Base-by-base conservation (phyloP, 2,329 filamentous ascomycete species). In the Tolypocladium album region DNA sequence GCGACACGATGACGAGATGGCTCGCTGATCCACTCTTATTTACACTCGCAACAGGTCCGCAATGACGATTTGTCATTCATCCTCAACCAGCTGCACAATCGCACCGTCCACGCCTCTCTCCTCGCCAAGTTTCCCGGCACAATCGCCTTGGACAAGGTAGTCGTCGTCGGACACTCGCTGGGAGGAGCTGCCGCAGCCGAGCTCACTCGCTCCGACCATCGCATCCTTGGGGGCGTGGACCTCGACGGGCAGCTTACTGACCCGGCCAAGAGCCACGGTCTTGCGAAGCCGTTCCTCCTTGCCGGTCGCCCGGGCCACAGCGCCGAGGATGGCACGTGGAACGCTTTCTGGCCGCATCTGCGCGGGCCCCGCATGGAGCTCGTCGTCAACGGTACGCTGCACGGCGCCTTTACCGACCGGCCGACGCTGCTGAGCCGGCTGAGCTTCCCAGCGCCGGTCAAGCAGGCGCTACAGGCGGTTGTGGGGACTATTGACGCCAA, bases 181-280 rank as follows among this genome's bases (percentile, higher is more conserved):
- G 75, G 75, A 1, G 75, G 74, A 0, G 72, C 76, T 1, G 69
- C 72, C 1, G 67, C 76, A 0, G 74, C 74, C 0, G 66, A 2
- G 5, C 24, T 50, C 13, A 4, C 45, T 24, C 45, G 45, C 45
- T 50, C 45, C 45, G 45, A 50, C 45, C 1, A 5, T 4, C 45
- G 45, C 24, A 68, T 79, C 59, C 60, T 63, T 0, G 75, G 69
- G 0, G 77, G 76, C 4, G 63, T 77, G 1, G 68, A 78, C 55
- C 36, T 79, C 11, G 78, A 80, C 61, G 78, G 78, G 6, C 60
- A 62, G 1, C 57, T 78, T 0, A 68, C 70, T 45, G 67, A 68
- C 3, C 68, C 72, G 36, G 15, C 24, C 47, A 50, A 50, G 47
- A 50, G 20, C 24, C 47, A 9, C 13, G 47, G 47, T 24, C 47